Conservation (phyloP, 2,329 filamentous ascomycete genomes). For the Arthroderma uncinatum region DNA sequence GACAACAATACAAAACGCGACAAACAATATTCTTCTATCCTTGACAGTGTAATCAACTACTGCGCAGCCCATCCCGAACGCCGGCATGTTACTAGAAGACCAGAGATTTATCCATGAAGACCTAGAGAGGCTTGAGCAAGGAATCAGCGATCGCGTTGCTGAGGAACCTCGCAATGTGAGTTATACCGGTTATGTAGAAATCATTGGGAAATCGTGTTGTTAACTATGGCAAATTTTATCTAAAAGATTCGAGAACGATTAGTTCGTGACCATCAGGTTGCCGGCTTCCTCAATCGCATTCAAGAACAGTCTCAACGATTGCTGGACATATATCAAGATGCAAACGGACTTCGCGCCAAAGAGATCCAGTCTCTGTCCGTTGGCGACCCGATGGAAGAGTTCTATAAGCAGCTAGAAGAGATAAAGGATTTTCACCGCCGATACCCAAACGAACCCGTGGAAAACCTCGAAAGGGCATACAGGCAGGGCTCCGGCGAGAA, state of each 20-base stretch:
- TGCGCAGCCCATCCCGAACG: neutral
- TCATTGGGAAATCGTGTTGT: constrained; percentile 6
- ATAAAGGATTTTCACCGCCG: constrained; percentile 80
- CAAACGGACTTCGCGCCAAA: constrained; percentile 55
- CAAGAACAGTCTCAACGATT: constrained; percentile 73
- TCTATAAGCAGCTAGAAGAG: constrained; percentile 71
- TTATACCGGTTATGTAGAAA: constrained; percentile 15
- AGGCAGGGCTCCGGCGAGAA: constrained; percentile 59
- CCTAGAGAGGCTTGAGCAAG: constrained; percentile 88
- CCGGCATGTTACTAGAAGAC: constrained; percentile 72
- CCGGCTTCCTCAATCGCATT: constrained; percentile 76
- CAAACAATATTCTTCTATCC: neutral
- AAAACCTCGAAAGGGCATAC: constrained; percentile 90
- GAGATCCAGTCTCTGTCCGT: constrained; percentile 77
- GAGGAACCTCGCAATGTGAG: constrained; percentile 81
- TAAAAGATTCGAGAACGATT: constrained; percentile 73
- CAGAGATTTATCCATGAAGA: constrained; percentile 93
- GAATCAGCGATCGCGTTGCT: constrained; percentile 73
- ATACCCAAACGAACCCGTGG: constrained; percentile 88
- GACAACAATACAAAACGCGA: neutral
- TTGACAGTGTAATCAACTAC: neutral
- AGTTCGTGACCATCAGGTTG: constrained; percentile 82
- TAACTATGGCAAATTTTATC: constrained; percentile 4
- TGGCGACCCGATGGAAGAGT: constrained; percentile 79
- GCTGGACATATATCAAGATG: constrained; percentile 73